Evolutionary conservation across 345 rosid genomes (phyloP), one percentile per base, ranked within the genome.

Genomic region (Alliaria petiolata): DNA sequence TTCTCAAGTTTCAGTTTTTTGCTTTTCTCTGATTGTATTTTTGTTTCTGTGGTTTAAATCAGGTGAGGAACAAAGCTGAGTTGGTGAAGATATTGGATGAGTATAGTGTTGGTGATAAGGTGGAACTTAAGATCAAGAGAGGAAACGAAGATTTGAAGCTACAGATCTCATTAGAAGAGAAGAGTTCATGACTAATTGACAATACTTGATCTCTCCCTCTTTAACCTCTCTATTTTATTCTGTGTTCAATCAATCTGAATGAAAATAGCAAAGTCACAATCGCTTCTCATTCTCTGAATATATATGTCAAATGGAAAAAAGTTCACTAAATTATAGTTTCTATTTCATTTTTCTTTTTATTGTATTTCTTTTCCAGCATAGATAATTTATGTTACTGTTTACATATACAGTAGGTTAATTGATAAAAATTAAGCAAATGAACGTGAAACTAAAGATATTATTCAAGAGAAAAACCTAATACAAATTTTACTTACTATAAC

Each of bases 21-120:
- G n/a, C n/a, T 6, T 17, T 8, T 7, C 25, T 51, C 70, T 33
- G 71, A 38, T 4, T 64, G n/a, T n/a, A n/a, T n/a, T n/a, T 15
- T 1, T 58, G 46, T 16, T 47, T 40, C 1, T 22, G 63, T 44
- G 38, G 39, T 19, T 45, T 6, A 34, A 3, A 33, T 74, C 82
- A 93, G 98, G 95, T 93, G 67, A 93, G 81, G 67, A 85, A 79
- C 89, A 93, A 89, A 81, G 89, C 88, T 13, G 97, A 89, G 73
- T 43, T 91, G 63, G 69, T 76, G 83, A 87, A 76, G 81, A 81
- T 79, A 62, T 80, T 91, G 79, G 96, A 93, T 81, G 98, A 91
- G 46, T 91, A 87, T 72, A 87, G 22, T 30, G 89, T 86, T 9
- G 96, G 95, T 54, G 97, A 91, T 28, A 79, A 75, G 33, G 96